Evolutionary conservation across 495 filamentous ascomycete genomes (phyloP).

Genomic region (Podospora comata): DNA sequence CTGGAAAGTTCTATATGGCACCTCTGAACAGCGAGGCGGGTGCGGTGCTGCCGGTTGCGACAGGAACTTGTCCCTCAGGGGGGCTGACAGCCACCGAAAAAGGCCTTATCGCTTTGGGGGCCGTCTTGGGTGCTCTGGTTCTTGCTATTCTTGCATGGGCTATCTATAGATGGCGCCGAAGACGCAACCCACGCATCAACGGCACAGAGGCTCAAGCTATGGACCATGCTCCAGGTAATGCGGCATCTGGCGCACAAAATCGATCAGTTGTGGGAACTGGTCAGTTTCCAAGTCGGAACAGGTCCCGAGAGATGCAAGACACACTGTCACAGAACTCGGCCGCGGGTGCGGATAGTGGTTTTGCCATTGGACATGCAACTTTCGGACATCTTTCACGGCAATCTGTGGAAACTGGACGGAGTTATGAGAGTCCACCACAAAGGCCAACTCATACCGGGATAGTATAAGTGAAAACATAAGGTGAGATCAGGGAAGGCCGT

Average conservation of each 20-base stretch:
- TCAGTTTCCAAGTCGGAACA: background rate
- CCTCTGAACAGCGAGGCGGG: slow-evolving; percentile 10
- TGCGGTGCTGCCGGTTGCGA: slow-evolving; percentile 14
- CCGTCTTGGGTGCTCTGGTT: slow-evolving; percentile 14
- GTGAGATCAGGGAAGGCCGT: no score
- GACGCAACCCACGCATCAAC: background rate
- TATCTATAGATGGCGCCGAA: background rate
- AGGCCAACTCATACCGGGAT: background rate
- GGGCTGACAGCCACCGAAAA: slow-evolving; percentile 12
- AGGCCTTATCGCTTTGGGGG: slow-evolving; percentile 16
- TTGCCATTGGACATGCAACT: background rate
- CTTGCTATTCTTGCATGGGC: background rate
- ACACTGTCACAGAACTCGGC: background rate
- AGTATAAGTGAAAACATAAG: background rate
- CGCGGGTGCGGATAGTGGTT: background rate
- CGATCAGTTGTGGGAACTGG: background rate
- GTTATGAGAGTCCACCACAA: background rate
- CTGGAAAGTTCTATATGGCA: slow-evolving; percentile 14
- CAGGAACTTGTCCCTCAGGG: background rate
- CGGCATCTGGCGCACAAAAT: background rate
- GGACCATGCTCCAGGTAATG: background rate
- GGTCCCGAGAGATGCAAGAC: background rate
- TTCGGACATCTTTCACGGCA: background rate
- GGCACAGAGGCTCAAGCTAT: no score
- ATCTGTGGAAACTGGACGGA: background rate